Evolutionary conservation across 305 asterid species (phyloP).

Genomic region (Solanum chacoense): DNA sequence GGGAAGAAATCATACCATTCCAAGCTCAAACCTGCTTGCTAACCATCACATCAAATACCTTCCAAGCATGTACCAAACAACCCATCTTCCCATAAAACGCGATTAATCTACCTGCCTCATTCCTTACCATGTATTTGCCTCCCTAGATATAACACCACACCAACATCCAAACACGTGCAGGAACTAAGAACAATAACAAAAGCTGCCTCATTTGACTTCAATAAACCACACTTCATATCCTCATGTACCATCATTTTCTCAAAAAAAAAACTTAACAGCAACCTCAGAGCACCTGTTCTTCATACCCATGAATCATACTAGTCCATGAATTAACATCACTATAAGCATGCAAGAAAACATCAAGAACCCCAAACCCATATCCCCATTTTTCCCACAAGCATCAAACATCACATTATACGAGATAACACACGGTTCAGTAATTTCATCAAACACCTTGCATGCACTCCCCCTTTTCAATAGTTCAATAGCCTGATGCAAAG

Average conservation of each 20-base stretch:
- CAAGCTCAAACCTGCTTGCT: constrained; percentile 56
- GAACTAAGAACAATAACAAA: constrained; percentile 54
- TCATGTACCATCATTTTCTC: neutral
- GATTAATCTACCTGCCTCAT: constrained; percentile 24
- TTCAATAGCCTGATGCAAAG: neutral
- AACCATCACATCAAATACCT: constrained; percentile 35
- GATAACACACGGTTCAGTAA: constrained; percentile 44
- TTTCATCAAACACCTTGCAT: constrained; percentile 48
- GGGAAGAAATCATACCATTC: constrained; percentile 77
- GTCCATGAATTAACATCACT: constrained; percentile 78
- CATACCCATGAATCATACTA: constrained; percentile 50
- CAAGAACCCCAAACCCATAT: constrained; percentile 18
- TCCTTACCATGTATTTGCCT: constrained; percentile 63
- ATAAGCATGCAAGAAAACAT: constrained; percentile 35
- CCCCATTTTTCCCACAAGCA: constrained; percentile 12
- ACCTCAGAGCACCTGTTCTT: neutral
- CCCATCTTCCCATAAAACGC: constrained; percentile 71
- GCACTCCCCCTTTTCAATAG: constrained; percentile 16
- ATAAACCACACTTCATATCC: neutral
- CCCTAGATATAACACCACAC: constrained; percentile 35
- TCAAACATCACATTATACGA: constrained; percentile 64
- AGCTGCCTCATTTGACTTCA: constrained; percentile 74
- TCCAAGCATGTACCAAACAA: constrained; percentile 30
- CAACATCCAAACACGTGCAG: constrained; percentile 42
- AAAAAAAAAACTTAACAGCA: constrained; percentile 21